phyloP scores from a whole-genome alignment of 768 basidiomycete genomes.

The Guyanaporus albipodus region DNA sequence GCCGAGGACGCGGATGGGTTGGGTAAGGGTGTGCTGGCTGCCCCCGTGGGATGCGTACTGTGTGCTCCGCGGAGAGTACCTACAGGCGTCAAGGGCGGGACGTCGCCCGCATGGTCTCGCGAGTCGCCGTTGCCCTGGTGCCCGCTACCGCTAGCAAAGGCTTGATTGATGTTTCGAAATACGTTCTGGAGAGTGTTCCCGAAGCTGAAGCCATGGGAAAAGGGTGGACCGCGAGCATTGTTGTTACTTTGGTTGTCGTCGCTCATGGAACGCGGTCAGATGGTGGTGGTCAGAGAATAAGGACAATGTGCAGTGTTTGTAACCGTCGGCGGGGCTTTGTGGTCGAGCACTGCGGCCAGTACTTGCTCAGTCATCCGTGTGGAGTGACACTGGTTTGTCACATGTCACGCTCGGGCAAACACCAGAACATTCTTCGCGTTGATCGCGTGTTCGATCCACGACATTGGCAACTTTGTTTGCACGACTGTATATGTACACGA shows the following conservation, averaged over 20 bases:
- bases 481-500: neutral
- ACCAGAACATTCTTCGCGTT: conserved; percentile 30
- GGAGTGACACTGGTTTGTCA: conserved; percentile 23
- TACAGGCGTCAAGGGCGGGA: conserved; percentile 5
- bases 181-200: conserved; percentile 29
- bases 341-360: neutral
- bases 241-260: conserved; percentile 13
- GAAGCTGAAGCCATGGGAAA: conserved; percentile 20
- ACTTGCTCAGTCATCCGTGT: too few species aligned
- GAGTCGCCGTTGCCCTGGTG: neutral
- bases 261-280: conserved; percentile 11
- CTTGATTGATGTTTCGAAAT: conserved; percentile 31
- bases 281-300: conserved; percentile 21
- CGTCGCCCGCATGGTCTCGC: neutral
- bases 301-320: conserved; percentile 6
- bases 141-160: conserved; percentile 16
- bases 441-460: conserved; percentile 14
- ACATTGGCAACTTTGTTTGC: neutral
- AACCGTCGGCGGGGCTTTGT: neutral
- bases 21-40: neutral
- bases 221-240: conserved; percentile 5
- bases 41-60: neutral
- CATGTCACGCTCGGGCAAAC: conserved; percentile 22
- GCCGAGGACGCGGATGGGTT: conserved; percentile 2
- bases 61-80: neutral